Base-by-base conservation (phyloP, 164 flowering plant genomes). In the Amborella trichopoda region DNA sequence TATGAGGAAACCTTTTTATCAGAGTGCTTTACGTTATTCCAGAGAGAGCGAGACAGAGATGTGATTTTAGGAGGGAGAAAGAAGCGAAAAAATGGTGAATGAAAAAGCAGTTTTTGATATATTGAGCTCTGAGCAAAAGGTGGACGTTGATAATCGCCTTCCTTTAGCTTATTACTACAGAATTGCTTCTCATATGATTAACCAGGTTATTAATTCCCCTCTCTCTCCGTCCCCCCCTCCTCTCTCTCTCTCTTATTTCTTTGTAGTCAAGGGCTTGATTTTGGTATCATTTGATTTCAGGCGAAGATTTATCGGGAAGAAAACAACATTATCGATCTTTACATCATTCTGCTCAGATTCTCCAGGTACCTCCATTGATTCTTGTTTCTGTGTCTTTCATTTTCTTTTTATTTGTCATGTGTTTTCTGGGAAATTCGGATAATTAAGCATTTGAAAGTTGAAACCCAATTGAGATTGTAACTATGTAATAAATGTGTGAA, bases 241-340 rank as follows among this genome's bases (percentile, higher is more conserved):
- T 32, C 36, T 32, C 13, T 10, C n/a, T 32, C 36, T 32, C n/a
- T 11, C n/a, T 32, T 32, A 11, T 32, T 32, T 32, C 13, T 10
- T 32, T 32, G 36, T 10, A 32, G n/a, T n/a, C n/a, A 32, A 32
- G 11, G 36, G 36, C 36, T 32, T 11, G n/a, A 32, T n/a, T 32
- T n/a, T 32, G n/a, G n/a, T n/a, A n/a, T n/a, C n/a, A n/a, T n/a
- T n/a, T 14, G 19, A 14, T 11, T 19, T 24, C 28, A 65, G 69
- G 69, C 61, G 12, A 65, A 56, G 19, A 44, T 47, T 12, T 60
- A 28, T 37, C 55, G 65, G 26, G 58, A 55, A 28, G 68, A 64
- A 42, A 17, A 56, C 26, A 65, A 49, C 36, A 39, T 56, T 12
- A 3, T 11, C 33, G 55, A 60, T 52, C 69, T 65, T 48, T 60